Evolutionary conservation across 2,329 filamentous ascomycete species (phyloP).

Genomic region (Phaeosphaeria sp.): DNA sequence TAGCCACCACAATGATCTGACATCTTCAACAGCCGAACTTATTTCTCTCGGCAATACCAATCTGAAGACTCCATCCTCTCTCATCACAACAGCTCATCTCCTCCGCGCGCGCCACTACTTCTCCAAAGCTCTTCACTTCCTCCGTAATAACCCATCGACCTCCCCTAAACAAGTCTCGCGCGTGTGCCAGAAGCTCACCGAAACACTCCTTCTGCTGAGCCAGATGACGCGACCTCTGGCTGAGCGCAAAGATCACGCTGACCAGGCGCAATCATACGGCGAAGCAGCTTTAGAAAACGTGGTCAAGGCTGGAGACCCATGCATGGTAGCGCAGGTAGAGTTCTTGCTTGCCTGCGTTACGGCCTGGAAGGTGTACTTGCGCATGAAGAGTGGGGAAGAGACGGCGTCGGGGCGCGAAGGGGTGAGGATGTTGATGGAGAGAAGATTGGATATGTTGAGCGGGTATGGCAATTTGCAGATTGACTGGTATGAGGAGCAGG

Average conservation of each 20-base stretch:
- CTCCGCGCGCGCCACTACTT: slow-evolving; percentile 14
- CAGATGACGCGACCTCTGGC: slow-evolving; percentile 3
- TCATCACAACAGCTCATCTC: background rate
- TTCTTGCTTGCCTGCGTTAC: slow-evolving; percentile 14
- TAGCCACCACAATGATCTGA: background rate
- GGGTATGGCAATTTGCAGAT: background rate
- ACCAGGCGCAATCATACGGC: slow-evolving; percentile 16
- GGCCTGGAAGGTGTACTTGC: slow-evolving; percentile 17
- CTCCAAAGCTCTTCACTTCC: slow-evolving; percentile 16
- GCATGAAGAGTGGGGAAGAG: slow-evolving; percentile 1
- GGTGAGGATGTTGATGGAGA: background rate
- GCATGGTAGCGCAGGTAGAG: slow-evolving; percentile 19
- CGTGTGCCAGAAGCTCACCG: slow-evolving; percentile 23
- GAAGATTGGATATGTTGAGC: background rate
- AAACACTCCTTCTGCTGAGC: slow-evolving; percentile 13
- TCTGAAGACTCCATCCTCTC: slow-evolving; percentile 6
- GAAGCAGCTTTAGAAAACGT: slow-evolving; percentile 15
- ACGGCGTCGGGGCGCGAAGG: background rate
- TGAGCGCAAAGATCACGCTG: slow-evolving; percentile 7
- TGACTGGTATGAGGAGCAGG: background rate
- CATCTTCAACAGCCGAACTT: background rate
- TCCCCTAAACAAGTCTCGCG: slow-evolving; percentile 20
- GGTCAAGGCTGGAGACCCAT: slow-evolving; percentile 5
- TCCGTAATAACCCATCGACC: slow-evolving; percentile 9
- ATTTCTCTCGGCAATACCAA: slow-evolving; percentile 1